Conservation (phyloP, 2,329 filamentous ascomycete genomes). For the Xylariaceae sp. region DNA sequence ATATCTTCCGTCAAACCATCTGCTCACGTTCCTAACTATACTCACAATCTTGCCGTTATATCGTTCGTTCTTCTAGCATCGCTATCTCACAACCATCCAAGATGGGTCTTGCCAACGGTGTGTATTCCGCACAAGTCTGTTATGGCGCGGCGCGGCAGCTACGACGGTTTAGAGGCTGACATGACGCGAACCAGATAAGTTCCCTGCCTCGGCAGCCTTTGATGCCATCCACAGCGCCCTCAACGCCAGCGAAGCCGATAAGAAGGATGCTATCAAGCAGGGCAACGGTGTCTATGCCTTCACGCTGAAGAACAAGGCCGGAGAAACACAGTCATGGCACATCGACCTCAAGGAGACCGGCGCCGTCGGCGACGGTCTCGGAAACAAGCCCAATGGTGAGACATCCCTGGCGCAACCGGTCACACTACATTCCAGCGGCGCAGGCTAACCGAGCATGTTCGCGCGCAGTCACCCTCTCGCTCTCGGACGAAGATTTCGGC, state of each 20-base stretch:
- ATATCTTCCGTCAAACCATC: neutral
- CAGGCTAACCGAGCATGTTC: conserved; percentile 1
- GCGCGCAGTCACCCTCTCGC: conserved; percentile 69
- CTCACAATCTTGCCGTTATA: neutral
- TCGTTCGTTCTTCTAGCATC: no score
- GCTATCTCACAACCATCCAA: conserved; percentile 24
- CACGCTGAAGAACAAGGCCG: conserved; percentile 80
- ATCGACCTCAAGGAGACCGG: conserved; percentile 93
- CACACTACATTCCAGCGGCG: neutral
- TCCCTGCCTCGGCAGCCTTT: conserved; percentile 88
- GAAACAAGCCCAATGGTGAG: conserved; percentile 79
- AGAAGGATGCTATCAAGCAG: conserved; percentile 80
- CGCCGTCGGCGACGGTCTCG: conserved; percentile 71
- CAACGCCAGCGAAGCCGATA: conserved; percentile 63
- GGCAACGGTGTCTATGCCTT: conserved; percentile 87
- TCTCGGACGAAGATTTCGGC: conserved; percentile 83
- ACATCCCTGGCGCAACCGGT: neutral
- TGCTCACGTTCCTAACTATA: neutral
- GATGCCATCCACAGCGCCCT: conserved; percentile 79
- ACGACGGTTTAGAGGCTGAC: conserved; percentile 5
- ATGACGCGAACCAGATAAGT: conserved; percentile 55
- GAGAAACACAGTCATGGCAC: conserved; percentile 83
- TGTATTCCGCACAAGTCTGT: conserved; percentile 21
- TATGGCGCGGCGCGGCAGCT: conserved; percentile 1
- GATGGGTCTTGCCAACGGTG: conserved; percentile 75